Percentiles rank a stretch among this genome's conserved stretches.
Conservation (phyloP, 306 rosid genomes). For the Cicer judaicum region DNA sequence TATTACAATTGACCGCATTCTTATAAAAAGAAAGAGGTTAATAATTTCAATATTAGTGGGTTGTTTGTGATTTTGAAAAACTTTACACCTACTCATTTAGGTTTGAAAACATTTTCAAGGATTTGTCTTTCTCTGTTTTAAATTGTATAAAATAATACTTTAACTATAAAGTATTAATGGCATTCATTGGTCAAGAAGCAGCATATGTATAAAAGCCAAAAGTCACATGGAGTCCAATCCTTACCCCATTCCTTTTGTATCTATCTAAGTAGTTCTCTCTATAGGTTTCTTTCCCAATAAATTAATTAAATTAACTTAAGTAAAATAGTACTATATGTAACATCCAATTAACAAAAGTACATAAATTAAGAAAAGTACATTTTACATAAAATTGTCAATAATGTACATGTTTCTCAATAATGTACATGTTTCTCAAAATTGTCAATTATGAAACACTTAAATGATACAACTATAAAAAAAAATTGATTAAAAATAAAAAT, state of each 20-base stretch:
- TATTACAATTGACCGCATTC: no score
- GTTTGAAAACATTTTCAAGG: slow-evolving; percentile 22
- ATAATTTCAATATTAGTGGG: background rate
- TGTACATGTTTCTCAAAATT: no score
- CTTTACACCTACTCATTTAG: background rate
- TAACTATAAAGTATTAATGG: background rate
- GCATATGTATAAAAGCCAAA: slow-evolving; percentile 51
- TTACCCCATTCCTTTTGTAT: slow-evolving; percentile 47
- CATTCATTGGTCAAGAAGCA: slow-evolving; percentile 47
- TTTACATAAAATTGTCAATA: no score
- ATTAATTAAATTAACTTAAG: background rate
- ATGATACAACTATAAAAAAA: no score
- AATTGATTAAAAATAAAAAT: no score
- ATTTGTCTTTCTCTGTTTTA: background rate
- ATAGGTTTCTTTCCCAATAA: slow-evolving; percentile 31
- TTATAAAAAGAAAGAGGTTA: background rate
- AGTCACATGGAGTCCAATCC: slow-evolving; percentile 66
- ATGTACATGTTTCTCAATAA: no score
- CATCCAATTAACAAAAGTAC: no score
- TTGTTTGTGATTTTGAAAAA: no score
- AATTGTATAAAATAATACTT: background rate
- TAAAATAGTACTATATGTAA: no score
- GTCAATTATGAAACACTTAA: no score
- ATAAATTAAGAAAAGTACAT: no score
- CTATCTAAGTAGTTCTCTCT: slow-evolving; percentile 40